Base-by-base conservation (phyloP, 73 alveolate genomes). In the Paramecium octaurelia region DNA sequence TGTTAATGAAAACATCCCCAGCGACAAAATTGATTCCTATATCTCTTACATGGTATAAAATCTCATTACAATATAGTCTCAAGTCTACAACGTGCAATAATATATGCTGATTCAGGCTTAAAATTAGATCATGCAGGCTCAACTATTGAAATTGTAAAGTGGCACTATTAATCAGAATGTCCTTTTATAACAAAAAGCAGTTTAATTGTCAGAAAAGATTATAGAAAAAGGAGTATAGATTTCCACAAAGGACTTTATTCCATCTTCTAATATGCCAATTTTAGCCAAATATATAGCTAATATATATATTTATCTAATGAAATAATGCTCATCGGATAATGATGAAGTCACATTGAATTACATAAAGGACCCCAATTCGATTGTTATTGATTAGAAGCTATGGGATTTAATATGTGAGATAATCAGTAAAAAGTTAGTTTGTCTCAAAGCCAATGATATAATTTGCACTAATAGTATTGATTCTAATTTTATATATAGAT, bases 371-470 rank as follows among this genome's bases (percentile, higher is more conserved):
- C 84, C 84, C 3, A 64, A 64, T 34, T 64, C 84, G 6, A 64
- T 64, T 23, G 84, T 64, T 14, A 64, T 64, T 12, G 84, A 64
- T 14, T 64, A 64, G 11, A 64, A 64, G 9, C 29, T 27, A 64
- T 64, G 84, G 84, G 84, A 64, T 10, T 64, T 64, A 64, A 64
- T 64, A 4, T 64, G 84, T 64, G 84, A 64, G 27, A 24, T 64
- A 31, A 64, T 64, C 50, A 64, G 84, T 64, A 64, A 64, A 8
- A 64, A 64, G 27, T 34, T 64, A 27, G 84, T 64, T 64, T 64
- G 24, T 64, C 84, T 64, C 12, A 27, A 27, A 34, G 42, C 84
- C 1, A 64, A 64, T 64, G 84, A 64, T 64, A 64, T 64, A 31
- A 12, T 31, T 64, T 64, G 84, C 84, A 64, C 84, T 27, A 64